These are phyloP conservation scores for Russula griseocarnosa DNA, from an alignment of 768 basidiomycete genomes.

Conservation along the genomic window DNA sequence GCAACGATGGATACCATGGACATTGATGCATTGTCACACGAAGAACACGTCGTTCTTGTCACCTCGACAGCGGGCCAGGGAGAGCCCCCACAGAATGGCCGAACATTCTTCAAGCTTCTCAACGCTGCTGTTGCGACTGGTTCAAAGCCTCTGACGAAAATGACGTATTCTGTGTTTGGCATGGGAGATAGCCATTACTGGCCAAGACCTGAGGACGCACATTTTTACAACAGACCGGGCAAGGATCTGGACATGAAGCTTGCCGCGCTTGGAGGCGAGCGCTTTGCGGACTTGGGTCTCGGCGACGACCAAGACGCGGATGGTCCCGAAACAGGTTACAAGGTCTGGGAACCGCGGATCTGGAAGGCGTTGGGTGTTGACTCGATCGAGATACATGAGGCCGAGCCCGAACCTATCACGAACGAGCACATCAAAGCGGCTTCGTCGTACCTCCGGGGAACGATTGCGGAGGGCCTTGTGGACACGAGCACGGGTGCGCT, in stretches of 20 bases:
- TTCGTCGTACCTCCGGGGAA: slow-evolving; percentile 88
- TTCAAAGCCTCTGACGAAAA: slow-evolving; percentile 55
- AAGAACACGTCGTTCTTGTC: slow-evolving; percentile 71
- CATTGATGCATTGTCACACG: slow-evolving; percentile 64
- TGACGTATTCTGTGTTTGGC: slow-evolving; percentile 82
- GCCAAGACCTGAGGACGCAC: slow-evolving; percentile 94
- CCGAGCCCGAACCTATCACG: slow-evolving; percentile 94
- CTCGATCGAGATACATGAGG: slow-evolving; percentile 78
- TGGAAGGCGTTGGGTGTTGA: slow-evolving; percentile 97
- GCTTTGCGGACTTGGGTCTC: slow-evolving; percentile 71
- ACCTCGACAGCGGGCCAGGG: slow-evolving; percentile 96
- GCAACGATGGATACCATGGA: slow-evolving; percentile 78
- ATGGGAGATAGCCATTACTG: slow-evolving; percentile 99
- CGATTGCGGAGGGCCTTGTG: slow-evolving; percentile 85
- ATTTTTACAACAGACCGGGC: slow-evolving; percentile 95
- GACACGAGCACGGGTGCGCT: slow-evolving; percentile 89
- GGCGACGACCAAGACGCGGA: slow-evolving; percentile 98
- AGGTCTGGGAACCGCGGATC: slow-evolving; percentile 84
- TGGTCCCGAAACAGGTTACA: slow-evolving; percentile 94
- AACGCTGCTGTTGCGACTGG: slow-evolving; percentile 59
- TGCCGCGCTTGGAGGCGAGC: slow-evolving; percentile 72
- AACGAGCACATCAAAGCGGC: slow-evolving; percentile 99
- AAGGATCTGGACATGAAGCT: slow-evolving; percentile 85
- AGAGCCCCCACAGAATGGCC: slow-evolving; percentile 94
- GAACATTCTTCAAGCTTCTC: slow-evolving; percentile 82